Percentiles rank a stretch among this genome's conserved stretches.
Conservation (phyloP, 2,329 filamentous ascomycete genomes). For the Tricladium varicosporioides region DNA sequence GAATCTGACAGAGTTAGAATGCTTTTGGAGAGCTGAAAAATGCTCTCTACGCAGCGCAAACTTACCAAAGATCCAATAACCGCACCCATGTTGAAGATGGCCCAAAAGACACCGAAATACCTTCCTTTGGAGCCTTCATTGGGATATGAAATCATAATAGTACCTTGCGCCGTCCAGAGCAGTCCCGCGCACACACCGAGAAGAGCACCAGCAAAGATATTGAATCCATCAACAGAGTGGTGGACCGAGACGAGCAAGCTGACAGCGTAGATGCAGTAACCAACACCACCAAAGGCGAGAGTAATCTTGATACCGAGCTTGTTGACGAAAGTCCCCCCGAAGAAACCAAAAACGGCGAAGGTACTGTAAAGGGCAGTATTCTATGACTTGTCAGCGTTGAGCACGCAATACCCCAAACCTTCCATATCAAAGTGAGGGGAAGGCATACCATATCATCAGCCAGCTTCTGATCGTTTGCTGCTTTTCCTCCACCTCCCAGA, state of each 20-base stretch:
- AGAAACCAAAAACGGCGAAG: slow-evolving; percentile 60
- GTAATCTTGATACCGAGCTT: slow-evolving; percentile 67
- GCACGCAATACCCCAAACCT: background rate
- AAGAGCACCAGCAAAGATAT: slow-evolving; percentile 72
- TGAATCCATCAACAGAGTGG: slow-evolving; percentile 65
- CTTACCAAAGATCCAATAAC: slow-evolving; percentile 73
- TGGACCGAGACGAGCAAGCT: slow-evolving; percentile 71
- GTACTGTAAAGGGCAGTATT: slow-evolving; percentile 48
- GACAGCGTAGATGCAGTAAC: slow-evolving; percentile 73
- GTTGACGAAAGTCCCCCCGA: slow-evolving; percentile 77
- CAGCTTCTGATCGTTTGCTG: slow-evolving; percentile 42
- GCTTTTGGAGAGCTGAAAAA: background rate
- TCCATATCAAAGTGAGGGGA: background rate
- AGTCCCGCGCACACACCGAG: slow-evolving; percentile 77
- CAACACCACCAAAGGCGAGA: slow-evolving; percentile 69
- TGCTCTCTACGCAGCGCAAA: slow-evolving; percentile 4
- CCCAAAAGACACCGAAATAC: slow-evolving; percentile 91
- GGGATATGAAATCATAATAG: slow-evolving; percentile 89
- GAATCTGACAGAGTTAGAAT: slow-evolving; percentile 47
- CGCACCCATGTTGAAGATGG: slow-evolving; percentile 89
- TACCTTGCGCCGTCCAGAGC: slow-evolving; percentile 79
- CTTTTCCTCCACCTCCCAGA: slow-evolving; percentile 61
- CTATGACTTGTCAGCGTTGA: slow-evolving; percentile 14
- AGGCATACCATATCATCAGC: slow-evolving; percentile 46
- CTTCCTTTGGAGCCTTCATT: slow-evolving; percentile 77